Base-by-base conservation (phyloP, 192 early-diverging fungal genomes). In the Allomyces macrogynus region DNA sequence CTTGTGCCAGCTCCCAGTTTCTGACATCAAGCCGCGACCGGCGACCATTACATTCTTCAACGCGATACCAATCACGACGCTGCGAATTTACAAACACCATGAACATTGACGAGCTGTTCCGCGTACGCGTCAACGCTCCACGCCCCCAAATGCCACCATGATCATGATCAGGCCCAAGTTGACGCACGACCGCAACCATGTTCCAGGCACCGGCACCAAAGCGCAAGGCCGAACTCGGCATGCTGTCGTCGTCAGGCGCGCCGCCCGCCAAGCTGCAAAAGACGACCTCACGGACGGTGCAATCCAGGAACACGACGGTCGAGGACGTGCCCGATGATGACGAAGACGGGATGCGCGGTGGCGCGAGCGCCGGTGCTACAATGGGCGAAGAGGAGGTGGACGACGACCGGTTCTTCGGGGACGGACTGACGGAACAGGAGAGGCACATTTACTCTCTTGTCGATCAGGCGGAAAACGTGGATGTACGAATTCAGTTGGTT, bases 371-470 rank as follows among this genome's bases (percentile, higher is more conserved):
- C 32, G 32, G 0, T 8, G 32, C 3, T 7, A 7, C 32, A 40
- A 26, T 54, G 23, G 73, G 67, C 23, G 80, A 77, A 12, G 83
- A 57, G 1, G 20, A 20, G 12, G 49, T 20, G 16, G 16, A 83
- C 32, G 89, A 90, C 63, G 84, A 85, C 32, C 82, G 89, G 1
- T 88, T 93, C 64, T 87, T 86, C 78, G 87, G 87, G 4, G 89
- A 88, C 72, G 92, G 91, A 16, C 78, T 94, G 62, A 43, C 26
- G 11, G 2, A 26, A 3, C 14, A 27, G 24, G 22, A 8, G n/a
- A 22, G 20, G 23, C 49, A 20, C 10, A 27, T 64, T 2, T 65
- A 60, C 24, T 8, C 14, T 57, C 54, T 65, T 22, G 14, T 68
- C 18, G 12, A 16, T 40, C 32, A 40, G 32, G 32, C 32, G 32